A percentile compares a stretch with the other conserved stretches of the same genome.
Conservation (phyloP, 2,329 filamentous ascomycete species). For the Dendryphion nanum region DNA sequence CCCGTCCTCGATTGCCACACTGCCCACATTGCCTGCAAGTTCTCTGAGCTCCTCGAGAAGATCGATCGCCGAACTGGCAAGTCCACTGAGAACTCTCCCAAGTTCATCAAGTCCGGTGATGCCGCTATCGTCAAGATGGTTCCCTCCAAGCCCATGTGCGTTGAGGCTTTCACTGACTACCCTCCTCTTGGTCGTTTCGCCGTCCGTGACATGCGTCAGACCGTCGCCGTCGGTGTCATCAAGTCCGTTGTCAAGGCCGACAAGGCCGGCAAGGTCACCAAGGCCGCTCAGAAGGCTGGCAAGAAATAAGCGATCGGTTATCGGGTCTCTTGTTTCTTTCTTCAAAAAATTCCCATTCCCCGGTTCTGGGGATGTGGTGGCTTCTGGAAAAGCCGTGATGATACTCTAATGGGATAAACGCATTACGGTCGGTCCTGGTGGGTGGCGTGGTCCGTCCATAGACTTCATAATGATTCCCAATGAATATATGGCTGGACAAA, state of each 20-base stretch:
- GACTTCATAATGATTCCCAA: constrained; percentile 41
- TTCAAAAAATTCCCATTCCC: constrained; percentile 30
- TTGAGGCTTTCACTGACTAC: constrained; percentile 99
- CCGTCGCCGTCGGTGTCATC: constrained; percentile 92
- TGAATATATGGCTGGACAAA: constrained; percentile 38
- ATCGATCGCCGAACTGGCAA: constrained; percentile 99
- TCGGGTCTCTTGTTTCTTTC: constrained; percentile 32
- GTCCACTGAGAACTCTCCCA: constrained; percentile 85
- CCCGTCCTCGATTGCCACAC: constrained; percentile 99
- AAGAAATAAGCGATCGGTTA: constrained; percentile 41
- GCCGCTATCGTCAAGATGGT: constrained; percentile 99
- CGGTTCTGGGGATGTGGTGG: constrained; percentile 38
- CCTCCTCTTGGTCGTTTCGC: constrained; percentile 99
- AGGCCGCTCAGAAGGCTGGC: constrained; percentile 44
- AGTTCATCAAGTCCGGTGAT: constrained; percentile 99
- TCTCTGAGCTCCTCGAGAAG: constrained; percentile 98
- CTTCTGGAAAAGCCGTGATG: constrained; percentile 38
- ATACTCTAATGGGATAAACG: constrained; percentile 32
- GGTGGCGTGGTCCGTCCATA: constrained; percentile 41
- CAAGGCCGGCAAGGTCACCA: constrained; percentile 54
- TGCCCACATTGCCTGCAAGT: constrained; percentile 99
- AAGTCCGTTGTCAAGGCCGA: constrained; percentile 59
- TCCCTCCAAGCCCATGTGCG: constrained; percentile 99
- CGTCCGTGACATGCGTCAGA: constrained; percentile 90
- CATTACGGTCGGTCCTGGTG: constrained; percentile 36